phyloP scores from a whole-genome alignment of 202 grass and related monocot species.

The Setaria viridis region DNA sequence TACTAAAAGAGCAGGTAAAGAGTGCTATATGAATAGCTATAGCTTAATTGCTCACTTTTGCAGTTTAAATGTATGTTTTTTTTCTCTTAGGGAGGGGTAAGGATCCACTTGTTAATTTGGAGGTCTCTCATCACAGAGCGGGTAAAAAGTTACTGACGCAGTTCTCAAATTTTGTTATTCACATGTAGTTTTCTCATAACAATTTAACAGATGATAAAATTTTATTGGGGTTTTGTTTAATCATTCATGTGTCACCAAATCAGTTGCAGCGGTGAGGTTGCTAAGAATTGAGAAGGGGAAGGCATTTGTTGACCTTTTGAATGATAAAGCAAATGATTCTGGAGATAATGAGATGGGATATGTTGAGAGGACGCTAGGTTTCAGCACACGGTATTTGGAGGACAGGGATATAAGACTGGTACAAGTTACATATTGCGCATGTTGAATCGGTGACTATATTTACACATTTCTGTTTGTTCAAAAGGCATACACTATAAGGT shows the following conservation, averaged over 20 bases:
- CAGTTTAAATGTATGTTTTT: conserved; percentile 15
- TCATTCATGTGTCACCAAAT: conserved; percentile 31
- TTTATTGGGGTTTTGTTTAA: conserved; percentile 14
- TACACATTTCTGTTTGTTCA: neutral
- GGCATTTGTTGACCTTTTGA: conserved; percentile 89
- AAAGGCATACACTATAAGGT: conserved; percentile 45
- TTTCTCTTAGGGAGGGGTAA: conserved; percentile 43
- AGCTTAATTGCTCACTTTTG: conserved; percentile 17
- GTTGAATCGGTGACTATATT: neutral
- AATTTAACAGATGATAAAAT: conserved; percentile 12
- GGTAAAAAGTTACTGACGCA: conserved; percentile 40
- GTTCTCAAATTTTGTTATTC: conserved; percentile 30
- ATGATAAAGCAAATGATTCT: conserved; percentile 67
- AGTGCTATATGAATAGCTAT: conserved; percentile 5
- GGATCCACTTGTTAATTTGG: conserved; percentile 48
- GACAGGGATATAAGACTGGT: conserved; percentile 93
- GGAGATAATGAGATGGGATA: conserved; percentile 82
- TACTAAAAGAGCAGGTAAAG: conserved; percentile 68
- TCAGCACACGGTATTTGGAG: conserved; percentile 72
- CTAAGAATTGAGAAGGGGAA: conserved; percentile 86
- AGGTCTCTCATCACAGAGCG: conserved; percentile 58
- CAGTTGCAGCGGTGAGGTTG: conserved; percentile 88
- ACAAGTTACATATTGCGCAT: conserved; percentile 38
- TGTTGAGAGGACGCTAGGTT: conserved; percentile 88
- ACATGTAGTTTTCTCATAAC: neutral